Percentiles rank a stretch among this genome's conserved stretches.
Evolutionary conservation across 352 stramenopile genomes (phyloP).

Genomic region (Pythium insidiosum): DNA sequence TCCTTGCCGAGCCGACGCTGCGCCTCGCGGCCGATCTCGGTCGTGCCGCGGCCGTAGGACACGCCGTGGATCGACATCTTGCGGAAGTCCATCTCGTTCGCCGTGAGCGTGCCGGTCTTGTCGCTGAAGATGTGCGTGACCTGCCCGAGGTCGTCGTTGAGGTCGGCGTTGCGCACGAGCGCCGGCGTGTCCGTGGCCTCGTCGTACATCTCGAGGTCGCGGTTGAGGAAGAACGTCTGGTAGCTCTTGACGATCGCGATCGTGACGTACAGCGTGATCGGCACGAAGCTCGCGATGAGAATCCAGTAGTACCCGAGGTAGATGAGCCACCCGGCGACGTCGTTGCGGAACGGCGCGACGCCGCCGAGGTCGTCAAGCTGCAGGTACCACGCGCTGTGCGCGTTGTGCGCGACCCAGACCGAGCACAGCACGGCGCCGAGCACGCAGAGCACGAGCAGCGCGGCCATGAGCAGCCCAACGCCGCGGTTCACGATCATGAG

Average conservation of each 20-base stretch:
- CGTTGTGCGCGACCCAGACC: conserved; percentile 54
- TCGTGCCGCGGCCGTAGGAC: conserved; percentile 75
- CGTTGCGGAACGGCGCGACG: conserved; percentile 56
- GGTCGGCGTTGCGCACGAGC: conserved; percentile 72
- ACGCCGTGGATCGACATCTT: conserved; percentile 83
- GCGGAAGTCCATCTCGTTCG: conserved; percentile 86
- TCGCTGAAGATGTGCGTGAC: conserved; percentile 87
- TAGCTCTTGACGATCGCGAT: conserved; percentile 85
- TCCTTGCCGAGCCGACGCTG: conserved; percentile 63
- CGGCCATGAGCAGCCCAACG: conserved; percentile 69
- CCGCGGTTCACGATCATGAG: conserved; percentile 75
- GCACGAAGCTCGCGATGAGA: conserved; percentile 81
- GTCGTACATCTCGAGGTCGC: conserved; percentile 84
- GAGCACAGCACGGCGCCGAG: conserved; percentile 61
- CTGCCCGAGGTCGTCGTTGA: conserved; percentile 83
- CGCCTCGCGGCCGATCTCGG: conserved; percentile 77
- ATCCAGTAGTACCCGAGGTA: conserved; percentile 87
- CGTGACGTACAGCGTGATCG: conserved; percentile 85
- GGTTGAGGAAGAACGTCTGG: conserved; percentile 81
- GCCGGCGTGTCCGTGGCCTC: conserved; percentile 68
- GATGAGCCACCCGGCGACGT: conserved; percentile 60
- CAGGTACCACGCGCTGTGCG: conserved; percentile 56
- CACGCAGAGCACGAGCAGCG: conserved; percentile 60
- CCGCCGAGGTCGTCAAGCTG: conserved; percentile 55
- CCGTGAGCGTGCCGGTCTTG: conserved; percentile 81